Evolutionary conservation across 129 eudicot genomes (phyloP).

Genomic region (Apium graveolens): DNA sequence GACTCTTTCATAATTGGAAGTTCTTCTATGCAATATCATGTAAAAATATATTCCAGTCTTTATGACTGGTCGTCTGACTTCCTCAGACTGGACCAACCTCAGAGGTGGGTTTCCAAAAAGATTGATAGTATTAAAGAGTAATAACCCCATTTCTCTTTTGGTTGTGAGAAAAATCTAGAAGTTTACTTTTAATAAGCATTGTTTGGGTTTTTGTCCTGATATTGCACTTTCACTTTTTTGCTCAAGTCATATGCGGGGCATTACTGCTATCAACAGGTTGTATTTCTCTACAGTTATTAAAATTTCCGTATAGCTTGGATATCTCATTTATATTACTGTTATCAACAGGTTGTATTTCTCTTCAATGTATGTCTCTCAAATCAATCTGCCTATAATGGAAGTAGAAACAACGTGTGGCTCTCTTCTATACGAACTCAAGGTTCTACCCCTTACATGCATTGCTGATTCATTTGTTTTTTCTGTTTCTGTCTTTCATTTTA

Average conservation of each 20-base stretch:
- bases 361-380: conserved; percentile 44
- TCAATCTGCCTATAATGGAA: conserved; percentile 48
- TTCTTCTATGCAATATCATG: neutral
- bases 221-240: neutral
- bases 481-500: neutral
- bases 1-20: neutral
- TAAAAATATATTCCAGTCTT: neutral
- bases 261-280: neutral
- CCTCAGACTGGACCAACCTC: neutral
- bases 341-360: conserved; percentile 22
- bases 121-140: neutral
- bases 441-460: conserved; percentile 5
- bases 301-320: neutral
- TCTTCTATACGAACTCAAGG: conserved; percentile 83
- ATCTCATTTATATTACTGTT: conserved; percentile 1
- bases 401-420: conserved; percentile 80
- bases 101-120: neutral
- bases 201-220: neutral
- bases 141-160: neutral
- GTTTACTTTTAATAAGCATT: neutral
- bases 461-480: neutral
- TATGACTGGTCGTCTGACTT: neutral
- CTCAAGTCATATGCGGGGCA: neutral
- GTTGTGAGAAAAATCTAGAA: neutral
- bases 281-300: neutral